Conservation (phyloP, 1,284 basidiomycete species). For the Phaffia rhodozyma region DNA sequence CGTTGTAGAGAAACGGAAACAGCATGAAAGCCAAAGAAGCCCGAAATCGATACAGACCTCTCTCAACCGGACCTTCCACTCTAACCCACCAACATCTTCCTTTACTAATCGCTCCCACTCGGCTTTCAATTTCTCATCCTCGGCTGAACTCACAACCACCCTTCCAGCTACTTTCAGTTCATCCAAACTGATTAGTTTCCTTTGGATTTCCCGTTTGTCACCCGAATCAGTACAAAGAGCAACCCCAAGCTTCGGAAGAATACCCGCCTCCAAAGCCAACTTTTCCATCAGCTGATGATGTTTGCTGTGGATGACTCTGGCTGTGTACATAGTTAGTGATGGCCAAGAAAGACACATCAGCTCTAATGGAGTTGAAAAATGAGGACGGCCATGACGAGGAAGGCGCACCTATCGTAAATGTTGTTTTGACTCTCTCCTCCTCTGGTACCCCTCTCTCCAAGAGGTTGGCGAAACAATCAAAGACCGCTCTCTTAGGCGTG, state of each 20-base stretch:
- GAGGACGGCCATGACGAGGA: background rate
- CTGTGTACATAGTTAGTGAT: background rate
- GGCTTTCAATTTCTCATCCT: background rate
- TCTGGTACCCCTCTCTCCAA: background rate
- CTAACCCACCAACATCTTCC: slow-evolving; percentile 1
- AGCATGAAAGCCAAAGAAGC: background rate
- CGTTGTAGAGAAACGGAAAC: background rate
- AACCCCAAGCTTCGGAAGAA: background rate
- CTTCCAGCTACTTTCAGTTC: background rate
- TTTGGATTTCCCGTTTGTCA: too few relatives aligned
- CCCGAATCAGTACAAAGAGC: too few relatives aligned
- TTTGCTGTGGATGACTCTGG: background rate
- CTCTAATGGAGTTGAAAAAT: background rate
- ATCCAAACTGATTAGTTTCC: background rate
- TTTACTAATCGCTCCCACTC: background rate
- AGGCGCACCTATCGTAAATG: slow-evolving; percentile 1
- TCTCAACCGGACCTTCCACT: background rate
- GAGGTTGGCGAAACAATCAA: too few relatives aligned
- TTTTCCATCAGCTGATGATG: background rate
- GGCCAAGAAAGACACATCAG: background rate
- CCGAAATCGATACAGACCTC: background rate
- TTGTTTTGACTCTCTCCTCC: background rate
- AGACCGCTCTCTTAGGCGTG: too few relatives aligned
- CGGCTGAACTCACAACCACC: background rate
- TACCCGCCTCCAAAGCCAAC: background rate